Base-by-base conservation (phyloP, 139 green algal species). In the Coelastrella sp. region DNA sequence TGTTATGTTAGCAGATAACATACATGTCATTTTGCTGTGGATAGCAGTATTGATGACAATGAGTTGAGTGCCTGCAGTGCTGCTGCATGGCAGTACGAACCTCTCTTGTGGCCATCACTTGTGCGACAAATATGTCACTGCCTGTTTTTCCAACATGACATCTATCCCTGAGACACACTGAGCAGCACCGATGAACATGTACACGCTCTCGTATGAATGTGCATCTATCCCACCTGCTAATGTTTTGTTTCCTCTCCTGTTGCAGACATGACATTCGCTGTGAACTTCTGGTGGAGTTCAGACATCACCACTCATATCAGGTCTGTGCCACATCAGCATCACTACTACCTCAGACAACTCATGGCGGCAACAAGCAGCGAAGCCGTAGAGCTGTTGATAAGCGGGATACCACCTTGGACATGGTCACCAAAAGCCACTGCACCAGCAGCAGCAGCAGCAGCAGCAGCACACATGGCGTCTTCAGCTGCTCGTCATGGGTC, bases 251-350 rank as follows among this genome's bases (percentile, higher is more conserved):
- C 13, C 30, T 30, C 2, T 3, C 1, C 19, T 32, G 25, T 15
- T 41, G n/a, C 82, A 81, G 69, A 13, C 19, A 68, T 71, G 79
- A 95, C 92, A 3, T 90, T 96, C 27, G 94, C 94, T 0, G 89
- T 96, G 45, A 97, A 97, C 86, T 94, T 93, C 80, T 97, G 94
- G 94, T 97, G 94, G 94, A 64, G 84, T 15, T 92, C 90, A 0
- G 7, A 67, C 0, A 71, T 88, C 0, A 74, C 78, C 2, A 0
- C 34, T 7, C 19, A 48, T n/a, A 57, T 63, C 34, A 62, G 41
- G 45, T 19, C 67, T 19, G 23, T 37, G 68, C 53, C 51, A 23
- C 89, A 83, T 80, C 74, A 80, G 69, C 53, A 81, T 27, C 38
- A 72, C 25, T 93, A 89, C 81, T 83, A 87, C 76, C 67, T 93